A percentile compares a stretch with the other conserved stretches of the same genome.
Evolutionary conservation across 768 basidiomycete genomes (phyloP).

Genomic region (Astraeus odoratus): DNA sequence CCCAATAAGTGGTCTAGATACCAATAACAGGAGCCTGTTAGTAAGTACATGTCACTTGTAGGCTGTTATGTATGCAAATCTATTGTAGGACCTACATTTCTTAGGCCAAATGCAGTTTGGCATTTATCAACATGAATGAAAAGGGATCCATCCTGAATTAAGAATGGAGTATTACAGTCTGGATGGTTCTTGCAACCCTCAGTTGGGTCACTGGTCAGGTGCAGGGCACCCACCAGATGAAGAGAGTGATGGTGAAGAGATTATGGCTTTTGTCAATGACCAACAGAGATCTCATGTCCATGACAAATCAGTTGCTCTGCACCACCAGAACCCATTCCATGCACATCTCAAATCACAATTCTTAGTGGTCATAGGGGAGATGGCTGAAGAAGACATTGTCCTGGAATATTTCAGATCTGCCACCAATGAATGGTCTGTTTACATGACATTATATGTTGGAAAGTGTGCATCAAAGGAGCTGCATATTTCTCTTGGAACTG

Average conservation of each 20-base stretch:
- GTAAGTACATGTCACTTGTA: not conserved
- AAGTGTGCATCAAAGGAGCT: conserved; percentile 1
- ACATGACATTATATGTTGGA: conserved; percentile 7
- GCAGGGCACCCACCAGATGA: not conserved
- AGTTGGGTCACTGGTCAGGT: not conserved
- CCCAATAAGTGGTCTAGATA: conserved; percentile 2
- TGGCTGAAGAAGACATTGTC: not conserved
- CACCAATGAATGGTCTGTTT: conserved; percentile 4
- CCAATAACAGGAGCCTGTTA: conserved; percentile 5
- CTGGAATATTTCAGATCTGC: conserved; percentile 9
- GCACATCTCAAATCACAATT: not conserved
- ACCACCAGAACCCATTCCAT: conserved; percentile 6
- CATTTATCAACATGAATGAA: conserved; percentile 8
- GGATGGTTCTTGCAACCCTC: not conserved
- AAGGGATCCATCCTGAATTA: conserved; percentile 11
- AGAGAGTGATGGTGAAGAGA: conserved; percentile 1
- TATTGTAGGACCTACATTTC: conserved; percentile 5
- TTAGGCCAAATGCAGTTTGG: conserved; percentile 10
- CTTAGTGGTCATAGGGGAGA: not conserved
- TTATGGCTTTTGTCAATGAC: not conserved
- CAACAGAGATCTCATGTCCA: conserved; percentile 1
- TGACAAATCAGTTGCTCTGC: conserved; percentile 3
- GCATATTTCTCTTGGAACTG: not conserved
- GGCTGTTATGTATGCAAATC: not conserved
- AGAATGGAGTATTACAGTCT: conserved; percentile 13